phyloP scores from a whole-genome alignment of 2,329 filamentous ascomycete genomes.

The Lasiodiplodia gonubiensis region DNA sequence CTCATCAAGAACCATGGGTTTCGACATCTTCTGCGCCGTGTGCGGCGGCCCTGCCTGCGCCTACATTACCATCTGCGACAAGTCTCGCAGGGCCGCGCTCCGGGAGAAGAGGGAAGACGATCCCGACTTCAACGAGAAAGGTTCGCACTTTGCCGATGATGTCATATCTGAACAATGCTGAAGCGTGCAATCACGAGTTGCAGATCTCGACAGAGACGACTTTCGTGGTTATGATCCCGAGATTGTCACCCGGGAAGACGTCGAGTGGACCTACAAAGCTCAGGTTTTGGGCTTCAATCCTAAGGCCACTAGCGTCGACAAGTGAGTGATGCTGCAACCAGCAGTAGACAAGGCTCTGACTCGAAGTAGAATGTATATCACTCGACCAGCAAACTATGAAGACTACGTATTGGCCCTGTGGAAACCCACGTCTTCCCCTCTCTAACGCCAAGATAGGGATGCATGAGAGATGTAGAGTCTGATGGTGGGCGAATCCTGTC shows the following conservation, averaged over 20 bases:
- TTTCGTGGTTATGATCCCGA: conserved; percentile 34
- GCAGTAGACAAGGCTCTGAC: not conserved
- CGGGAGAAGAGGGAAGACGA: not conserved
- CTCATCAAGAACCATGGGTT: not conserved
- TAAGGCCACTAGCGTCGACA: conserved; percentile 16
- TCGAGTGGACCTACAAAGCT: conserved; percentile 31
- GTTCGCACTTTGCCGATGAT: not conserved
- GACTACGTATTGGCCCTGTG: conserved; percentile 25
- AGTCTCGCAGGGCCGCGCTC: not conserved
- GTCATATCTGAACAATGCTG: not conserved
- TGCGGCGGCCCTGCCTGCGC: not conserved
- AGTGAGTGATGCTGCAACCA: not conserved
- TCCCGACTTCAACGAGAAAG: not conserved
- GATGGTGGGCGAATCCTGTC: not conserved
- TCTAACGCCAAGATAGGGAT: not conserved
- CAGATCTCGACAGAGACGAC: not conserved
- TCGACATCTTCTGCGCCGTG: not conserved
- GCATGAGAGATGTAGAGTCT: not conserved
- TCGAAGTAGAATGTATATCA: conserved; percentile 31
- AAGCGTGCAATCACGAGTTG: not conserved
- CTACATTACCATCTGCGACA: not conserved
- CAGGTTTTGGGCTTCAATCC: conserved; percentile 33
- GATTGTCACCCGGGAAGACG: conserved; percentile 27
- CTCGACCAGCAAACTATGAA: conserved; percentile 30
- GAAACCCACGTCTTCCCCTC: too few species aligned